Evolutionary conservation across 176 grass and related monocot species (phyloP), one percentile per base, ranked within the genome.

Genomic region (Typha latifolia): DNA sequence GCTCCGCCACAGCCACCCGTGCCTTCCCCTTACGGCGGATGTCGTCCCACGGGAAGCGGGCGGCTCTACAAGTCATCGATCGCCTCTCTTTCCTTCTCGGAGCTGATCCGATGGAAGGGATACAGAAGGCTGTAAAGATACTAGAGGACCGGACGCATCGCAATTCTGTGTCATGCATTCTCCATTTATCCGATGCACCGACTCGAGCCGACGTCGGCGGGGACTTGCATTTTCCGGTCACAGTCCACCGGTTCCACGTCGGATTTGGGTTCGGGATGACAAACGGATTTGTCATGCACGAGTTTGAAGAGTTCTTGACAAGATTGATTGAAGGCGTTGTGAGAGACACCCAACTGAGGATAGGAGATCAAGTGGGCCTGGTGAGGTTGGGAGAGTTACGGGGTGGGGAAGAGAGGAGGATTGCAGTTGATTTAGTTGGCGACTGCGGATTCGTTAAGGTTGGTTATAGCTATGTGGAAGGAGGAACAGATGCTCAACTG

Each of bases 51-150:
- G 93, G 85, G 10, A 97, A 97, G 66, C 79, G 83, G 32, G 82
- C 80, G 55, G 93, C 93, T 0, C 32, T 97, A 62, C 93, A 92
- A 72, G 93, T 92, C 43, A 89, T 86, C 14, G 93, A 97, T 14
- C 85, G 90, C 66, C 84, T 89, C 19, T 97, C 78, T 62, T 97
- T 82, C 16, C 76, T 86, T 0, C 85, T 82, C 13, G 93, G 86
- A 63, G 86, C 76, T 22, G 89, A 84, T 68, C 93, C 78, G 0
- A 51, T 77, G 2, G 93, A 90, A 62, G 93, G 88, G 32, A 37
- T 97, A 71, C 85, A 91, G 12, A 97, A 97, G 57, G 88, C 85
- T 31, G 29, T 88, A 51, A 97, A 91, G 71, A 89, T 97, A 80
- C 19, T 97, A 0, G 93, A 97, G 84, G 93, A 97, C 57, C 83